Base-by-base conservation (phyloP, 495 filamentous ascomycete species). In the Hypoxylon fuscum region DNA sequence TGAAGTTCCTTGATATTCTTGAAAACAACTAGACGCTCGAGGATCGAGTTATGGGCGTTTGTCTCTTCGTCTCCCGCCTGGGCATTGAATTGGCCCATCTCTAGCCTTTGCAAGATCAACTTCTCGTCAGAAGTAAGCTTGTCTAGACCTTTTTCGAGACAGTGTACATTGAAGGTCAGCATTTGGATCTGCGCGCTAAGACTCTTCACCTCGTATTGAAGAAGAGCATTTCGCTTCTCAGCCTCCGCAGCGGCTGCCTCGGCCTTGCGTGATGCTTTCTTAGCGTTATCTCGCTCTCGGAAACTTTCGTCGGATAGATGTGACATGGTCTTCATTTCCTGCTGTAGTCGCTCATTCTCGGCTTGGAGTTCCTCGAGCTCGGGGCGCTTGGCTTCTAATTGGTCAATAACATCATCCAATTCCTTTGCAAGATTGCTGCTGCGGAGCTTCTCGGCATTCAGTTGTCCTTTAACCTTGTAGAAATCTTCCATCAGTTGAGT, bases 201-300 rank as follows among this genome's bases (percentile, higher is more conserved):
- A 76, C 98, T 95, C 21, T 95, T 87, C n/a, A 98, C 80, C 69
- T 98, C 83, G 59, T 94, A 89, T 23, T 88, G 89, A 10, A 96
- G 79, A 49, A 98, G 87, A 48, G 90, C 87, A 22, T 84, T 81
- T 74, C 97, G 93, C 12, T 85, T 86, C 35, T 85, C 79, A 5
- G 88, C 81, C 8, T 88, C 89, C 51, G 88, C 79, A 21, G 90
- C 85, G 57, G 90, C 81, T 44, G 83, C 85, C 70, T 93, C 90
- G 63, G 86, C 88, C 68, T 88, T 96, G 48, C 90, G 81, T 5
- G 86, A 80, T 25, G 82, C 78, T 69, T 86, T 88, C 64, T 81
- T 82, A 10, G 84, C 78, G 5, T 71, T 68, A 60, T 88, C 85
- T 21, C 80, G 77, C 55, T 88, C 85, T 65, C 83, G 83, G 64